phyloP scores from a whole-genome alignment of 305 asterid species.

The Fraxinus ornus region DNA sequence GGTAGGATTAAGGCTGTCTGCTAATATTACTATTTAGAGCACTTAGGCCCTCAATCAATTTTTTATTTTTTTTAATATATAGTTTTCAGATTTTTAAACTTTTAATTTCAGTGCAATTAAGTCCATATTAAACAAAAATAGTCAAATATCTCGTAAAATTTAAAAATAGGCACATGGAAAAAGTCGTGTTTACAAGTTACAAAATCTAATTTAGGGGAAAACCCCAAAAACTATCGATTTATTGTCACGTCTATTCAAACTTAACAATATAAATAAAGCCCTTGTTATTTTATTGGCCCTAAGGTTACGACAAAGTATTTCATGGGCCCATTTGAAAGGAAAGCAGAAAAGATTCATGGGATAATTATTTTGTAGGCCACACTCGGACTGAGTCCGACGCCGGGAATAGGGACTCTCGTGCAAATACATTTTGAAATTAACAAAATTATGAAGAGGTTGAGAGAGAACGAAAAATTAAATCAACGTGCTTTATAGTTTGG shows the following conservation, averaged over 20 bases:
- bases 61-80: neutral
- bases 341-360: neutral
- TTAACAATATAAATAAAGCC: neutral
- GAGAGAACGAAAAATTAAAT: neutral
- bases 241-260: neutral
- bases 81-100: neutral
- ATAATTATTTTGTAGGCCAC: neutral
- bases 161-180: neutral
- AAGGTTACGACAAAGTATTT: neutral
- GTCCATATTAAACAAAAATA: neutral
- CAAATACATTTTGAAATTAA: neutral
- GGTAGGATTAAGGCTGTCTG: too few species aligned
- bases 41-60: neutral
- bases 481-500: neutral
- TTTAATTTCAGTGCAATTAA: neutral
- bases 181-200: neutral
- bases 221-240: too few species aligned
- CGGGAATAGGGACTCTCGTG: neutral
- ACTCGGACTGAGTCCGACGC: neutral
- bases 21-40: neutral
- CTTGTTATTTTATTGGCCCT: neutral
- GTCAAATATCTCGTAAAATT: neutral
- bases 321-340: neutral
- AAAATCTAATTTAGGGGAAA: neutral
- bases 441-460: neutral